These are phyloP conservation scores for Auricularia cornea DNA, from an alignment of 768 basidiomycete species.

Conservation along the genomic window DNA sequence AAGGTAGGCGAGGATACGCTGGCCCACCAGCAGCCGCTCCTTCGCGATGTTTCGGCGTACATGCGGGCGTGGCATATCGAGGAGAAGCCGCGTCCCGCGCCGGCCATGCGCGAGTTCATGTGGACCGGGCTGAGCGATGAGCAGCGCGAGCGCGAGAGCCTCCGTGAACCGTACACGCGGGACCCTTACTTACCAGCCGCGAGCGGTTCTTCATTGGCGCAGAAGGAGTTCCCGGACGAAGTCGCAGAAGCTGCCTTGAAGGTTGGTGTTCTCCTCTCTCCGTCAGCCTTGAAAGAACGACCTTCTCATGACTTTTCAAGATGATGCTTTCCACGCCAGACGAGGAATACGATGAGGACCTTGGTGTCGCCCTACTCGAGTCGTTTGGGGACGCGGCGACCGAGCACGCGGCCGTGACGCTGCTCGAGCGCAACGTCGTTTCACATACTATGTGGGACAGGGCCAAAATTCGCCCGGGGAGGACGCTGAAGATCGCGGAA, in stretches of 20 bases:
- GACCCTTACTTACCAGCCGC: constrained; percentile 18
- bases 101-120: constrained; percentile 61
- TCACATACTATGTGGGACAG: constrained; percentile 59
- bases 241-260: constrained; percentile 60
- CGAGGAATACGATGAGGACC: constrained; percentile 57
- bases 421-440: constrained; percentile 57
- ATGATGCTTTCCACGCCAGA: constrained; percentile 69
- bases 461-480: constrained; percentile 57
- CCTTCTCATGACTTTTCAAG: constrained; percentile 28
- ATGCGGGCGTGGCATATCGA: constrained; percentile 37
- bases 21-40: not conserved
- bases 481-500: constrained; percentile 71
- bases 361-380: constrained; percentile 48
- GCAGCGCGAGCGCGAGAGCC: constrained; percentile 59
- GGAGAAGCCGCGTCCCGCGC: constrained; percentile 26
- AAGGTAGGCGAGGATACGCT: not conserved
- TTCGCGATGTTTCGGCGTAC: not conserved
- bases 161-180: constrained; percentile 46
- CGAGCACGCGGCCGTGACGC: constrained; percentile 44
- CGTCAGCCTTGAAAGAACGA: not conserved
- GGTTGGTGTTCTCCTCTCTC: constrained; percentile 33
- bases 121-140: constrained; percentile 69
- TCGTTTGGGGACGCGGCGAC: constrained; percentile 49
- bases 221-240: constrained; percentile 29
- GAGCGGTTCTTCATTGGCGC: no score